Evolutionary conservation across 495 filamentous ascomycete species (phyloP).

Genomic region (Achaetomiella virescens): DNA sequence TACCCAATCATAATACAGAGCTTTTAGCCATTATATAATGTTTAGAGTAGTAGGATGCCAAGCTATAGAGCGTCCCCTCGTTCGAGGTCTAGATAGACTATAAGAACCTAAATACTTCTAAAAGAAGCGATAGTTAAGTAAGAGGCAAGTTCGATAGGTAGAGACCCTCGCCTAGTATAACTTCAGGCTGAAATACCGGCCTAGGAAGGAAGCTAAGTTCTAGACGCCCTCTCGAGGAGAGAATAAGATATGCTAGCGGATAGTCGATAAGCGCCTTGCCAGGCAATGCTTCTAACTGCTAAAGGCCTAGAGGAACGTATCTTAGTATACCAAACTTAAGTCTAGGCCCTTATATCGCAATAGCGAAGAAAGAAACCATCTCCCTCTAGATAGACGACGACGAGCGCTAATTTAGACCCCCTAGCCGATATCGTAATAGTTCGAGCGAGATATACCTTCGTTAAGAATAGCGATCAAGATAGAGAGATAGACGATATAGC

Average conservation of each 20-base stretch:
- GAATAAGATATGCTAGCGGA: background rate
- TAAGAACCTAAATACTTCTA: background rate
- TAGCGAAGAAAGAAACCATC: too few species aligned
- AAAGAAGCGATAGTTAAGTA: background rate
- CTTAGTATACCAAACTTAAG: background rate
- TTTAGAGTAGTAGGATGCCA: background rate
- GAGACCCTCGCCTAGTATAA: background rate
- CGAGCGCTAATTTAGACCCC: too few species aligned
- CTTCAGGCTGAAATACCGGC: background rate
- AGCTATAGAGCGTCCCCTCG: background rate
- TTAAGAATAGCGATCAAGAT: too few species aligned
- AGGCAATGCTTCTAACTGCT: background rate
- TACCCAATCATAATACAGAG: slow-evolving; percentile 5
- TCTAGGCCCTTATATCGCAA: too few species aligned
- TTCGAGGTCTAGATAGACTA: background rate
- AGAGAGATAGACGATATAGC: too few species aligned
- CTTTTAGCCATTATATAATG: background rate
- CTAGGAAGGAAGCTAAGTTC: background rate
- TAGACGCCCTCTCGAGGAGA: background rate
- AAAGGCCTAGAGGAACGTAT: background rate
- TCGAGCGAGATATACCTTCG: too few species aligned
- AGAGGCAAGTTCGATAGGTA: background rate
- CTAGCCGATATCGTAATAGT: too few species aligned
- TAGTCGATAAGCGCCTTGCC: background rate
- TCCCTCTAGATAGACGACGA: too few species aligned